phyloP scores from a whole-genome alignment of 768 basidiomycete genomes.

The Russula sp. region DNA sequence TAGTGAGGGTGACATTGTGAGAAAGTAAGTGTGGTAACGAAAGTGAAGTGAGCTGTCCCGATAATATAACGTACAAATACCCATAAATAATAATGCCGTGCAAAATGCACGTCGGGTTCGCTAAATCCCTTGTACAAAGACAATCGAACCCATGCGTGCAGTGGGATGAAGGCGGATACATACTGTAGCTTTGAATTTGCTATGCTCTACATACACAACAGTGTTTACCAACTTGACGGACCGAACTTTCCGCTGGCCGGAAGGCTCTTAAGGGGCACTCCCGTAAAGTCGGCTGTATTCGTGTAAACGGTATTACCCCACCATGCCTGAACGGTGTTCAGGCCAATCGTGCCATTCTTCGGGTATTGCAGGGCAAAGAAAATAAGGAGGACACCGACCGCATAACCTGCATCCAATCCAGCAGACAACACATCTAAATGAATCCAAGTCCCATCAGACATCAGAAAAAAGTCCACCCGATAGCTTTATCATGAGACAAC shows the following conservation, averaged over 20 bases:
- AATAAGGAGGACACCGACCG: slow-evolving; percentile 51
- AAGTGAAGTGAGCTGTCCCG: too few relatives aligned
- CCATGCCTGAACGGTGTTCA: slow-evolving; percentile 54
- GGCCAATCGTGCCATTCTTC: slow-evolving; percentile 55
- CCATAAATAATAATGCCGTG: too few relatives aligned
- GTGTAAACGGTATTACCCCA: slow-evolving; percentile 60
- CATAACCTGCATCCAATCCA: slow-evolving; percentile 68
- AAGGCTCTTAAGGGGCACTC: slow-evolving; percentile 24
- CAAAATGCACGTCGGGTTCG: not conserved
- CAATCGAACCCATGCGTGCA: not conserved
- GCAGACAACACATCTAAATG: slow-evolving; percentile 62
- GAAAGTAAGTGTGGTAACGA: not conserved
- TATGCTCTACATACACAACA: not conserved
- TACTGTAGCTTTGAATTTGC: too few relatives aligned
- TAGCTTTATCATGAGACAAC: slow-evolving; percentile 4
- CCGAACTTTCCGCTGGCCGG: slow-evolving; percentile 25
- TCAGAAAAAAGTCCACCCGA: slow-evolving; percentile 32
- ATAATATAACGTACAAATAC: too few relatives aligned
- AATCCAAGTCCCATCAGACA: too few relatives aligned
- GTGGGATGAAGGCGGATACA: too few relatives aligned
- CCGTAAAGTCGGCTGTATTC: slow-evolving; percentile 37
- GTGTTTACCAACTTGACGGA: slow-evolving; percentile 21
- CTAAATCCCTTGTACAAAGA: not conserved
- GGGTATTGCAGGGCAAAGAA: slow-evolving; percentile 69
- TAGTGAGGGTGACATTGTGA: not conserved